Base-by-base conservation (phyloP, 345 rosid species). In the Aegle marmelos region DNA sequence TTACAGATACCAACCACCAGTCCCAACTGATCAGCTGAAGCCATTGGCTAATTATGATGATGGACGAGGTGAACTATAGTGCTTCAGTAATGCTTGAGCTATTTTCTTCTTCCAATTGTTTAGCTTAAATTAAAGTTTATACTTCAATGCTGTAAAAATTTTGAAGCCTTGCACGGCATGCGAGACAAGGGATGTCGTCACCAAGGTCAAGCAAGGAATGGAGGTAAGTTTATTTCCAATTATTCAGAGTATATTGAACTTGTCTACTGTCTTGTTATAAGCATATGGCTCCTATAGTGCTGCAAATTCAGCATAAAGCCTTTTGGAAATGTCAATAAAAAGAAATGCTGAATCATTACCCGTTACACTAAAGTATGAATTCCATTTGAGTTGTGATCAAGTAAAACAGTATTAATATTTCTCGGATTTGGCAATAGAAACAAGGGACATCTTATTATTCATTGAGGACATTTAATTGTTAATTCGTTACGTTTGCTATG, bases 1-100 rank as follows among this genome's bases (percentile, higher is more conserved):
- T 78, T 22, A 6, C 79, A 86, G 90, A 79, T 88, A 88, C 59
- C 89, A 88, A 80, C 85, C 85, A 73, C 89, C 90, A 28, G 61
- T 86, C 34, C 83, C 88, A 59, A 67, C 86, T 9, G 88, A 86
- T 33, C 89, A 72, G 79, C 85, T 83, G 82, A 88, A 78, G 76
- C 72, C 80, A 7, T 73, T 27, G 14, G 25, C 68, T 30, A 81
- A 76, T 34, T 80, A 60, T 81, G 85, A 82, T 17, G 78, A 80
- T 79, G 86, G 79, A 70, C 82, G 79, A 60, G 89, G 87, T 81
- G 17, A 79, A 75, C 72, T 53, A 50, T 8, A 7, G 11, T 8
- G 45, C 11, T 41, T 11, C 48, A 41, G 53, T 48, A 34, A 14
- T 34, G 69, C 28, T 78, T 33, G 22, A 27, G n/a, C 19, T 16